Evolutionary conservation across 129 eudicot species (phyloP).

Genomic region (Silybum marianum): DNA sequence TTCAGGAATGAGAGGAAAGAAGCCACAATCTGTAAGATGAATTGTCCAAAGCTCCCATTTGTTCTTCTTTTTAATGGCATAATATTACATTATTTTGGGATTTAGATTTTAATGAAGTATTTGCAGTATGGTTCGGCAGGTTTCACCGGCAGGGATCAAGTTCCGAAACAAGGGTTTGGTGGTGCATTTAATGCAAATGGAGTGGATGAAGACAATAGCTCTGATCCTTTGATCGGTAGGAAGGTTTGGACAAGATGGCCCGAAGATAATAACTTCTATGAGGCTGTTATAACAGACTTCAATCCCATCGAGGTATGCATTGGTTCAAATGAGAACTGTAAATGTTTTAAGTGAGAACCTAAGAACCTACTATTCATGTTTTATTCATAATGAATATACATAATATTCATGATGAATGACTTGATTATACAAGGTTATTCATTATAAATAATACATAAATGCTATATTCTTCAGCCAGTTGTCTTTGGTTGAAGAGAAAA

Average conservation of each 20-base stretch:
- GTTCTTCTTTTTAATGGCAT: background rate
- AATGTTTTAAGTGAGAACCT: too few relatives aligned
- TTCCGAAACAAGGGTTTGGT: slow-evolving; percentile 39
- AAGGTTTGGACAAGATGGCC: slow-evolving; percentile 86
- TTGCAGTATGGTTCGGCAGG: slow-evolving; percentile 55
- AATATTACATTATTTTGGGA: background rate
- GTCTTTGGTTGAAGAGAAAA: slow-evolving; percentile 6
- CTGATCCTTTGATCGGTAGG: slow-evolving; percentile 59
- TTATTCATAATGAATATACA: background rate
- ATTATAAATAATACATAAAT: background rate
- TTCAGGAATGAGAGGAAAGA: slow-evolving; percentile 69
- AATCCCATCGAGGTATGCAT: slow-evolving; percentile 42
- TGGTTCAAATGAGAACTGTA: background rate
- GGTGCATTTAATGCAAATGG: slow-evolving; percentile 32
- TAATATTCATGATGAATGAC: background rate
- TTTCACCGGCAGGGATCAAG: slow-evolving; percentile 51
- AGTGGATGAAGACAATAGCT: slow-evolving; percentile 32
- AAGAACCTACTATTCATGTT: too few relatives aligned
- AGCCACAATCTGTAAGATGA: slow-evolving; percentile 59
- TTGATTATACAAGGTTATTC: background rate
- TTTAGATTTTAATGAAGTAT: slow-evolving; percentile 32
- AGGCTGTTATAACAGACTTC: slow-evolving; percentile 58
- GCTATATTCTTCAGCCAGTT: background rate
- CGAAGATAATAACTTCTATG: slow-evolving; percentile 63
- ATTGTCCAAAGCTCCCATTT: background rate